Evolutionary conservation across 768 basidiomycete species (phyloP).

Genomic region (Phlebiopsis gigantea): DNA sequence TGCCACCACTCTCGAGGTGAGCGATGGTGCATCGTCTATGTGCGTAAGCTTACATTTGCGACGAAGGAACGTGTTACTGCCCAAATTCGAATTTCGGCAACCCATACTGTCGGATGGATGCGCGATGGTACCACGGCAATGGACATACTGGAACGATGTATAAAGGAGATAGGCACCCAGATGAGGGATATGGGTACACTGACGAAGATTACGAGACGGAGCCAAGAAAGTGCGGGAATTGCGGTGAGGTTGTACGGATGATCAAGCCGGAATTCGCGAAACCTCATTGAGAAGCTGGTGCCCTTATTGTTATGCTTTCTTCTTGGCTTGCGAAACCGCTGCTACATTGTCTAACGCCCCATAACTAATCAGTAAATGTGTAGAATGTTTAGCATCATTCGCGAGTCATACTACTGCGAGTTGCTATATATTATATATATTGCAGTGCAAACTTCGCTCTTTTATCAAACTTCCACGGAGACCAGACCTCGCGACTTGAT

Average conservation of each 20-base stretch:
- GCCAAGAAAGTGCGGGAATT: conserved; percentile 27
- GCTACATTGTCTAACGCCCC: no score
- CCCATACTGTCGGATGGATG: conserved; percentile 27
- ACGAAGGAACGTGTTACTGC: conserved; percentile 32
- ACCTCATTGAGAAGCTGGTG: background rate
- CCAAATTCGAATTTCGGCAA: conserved; percentile 30
- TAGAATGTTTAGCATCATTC: no score
- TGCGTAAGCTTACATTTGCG: background rate
- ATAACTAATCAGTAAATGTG: no score
- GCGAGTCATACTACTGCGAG: no score
- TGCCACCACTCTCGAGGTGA: conserved; percentile 26
- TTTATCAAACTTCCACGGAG: no score
- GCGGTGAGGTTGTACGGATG: conserved; percentile 21
- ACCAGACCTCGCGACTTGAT: no score
- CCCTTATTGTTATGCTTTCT: background rate
- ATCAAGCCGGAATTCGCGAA: conserved; percentile 15
- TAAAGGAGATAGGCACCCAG: conserved; percentile 28
- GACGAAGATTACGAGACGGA: conserved; percentile 26
- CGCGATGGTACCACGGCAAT: conserved; percentile 28
- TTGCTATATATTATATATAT: no score
- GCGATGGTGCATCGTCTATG: background rate
- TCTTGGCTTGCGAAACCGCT: no score
- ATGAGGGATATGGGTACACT: conserved; percentile 17
- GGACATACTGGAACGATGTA: conserved; percentile 8
- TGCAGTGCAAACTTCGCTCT: no score